Conservation (phyloP, 106 monocot species). For the Dendrobium nobile region DNA sequence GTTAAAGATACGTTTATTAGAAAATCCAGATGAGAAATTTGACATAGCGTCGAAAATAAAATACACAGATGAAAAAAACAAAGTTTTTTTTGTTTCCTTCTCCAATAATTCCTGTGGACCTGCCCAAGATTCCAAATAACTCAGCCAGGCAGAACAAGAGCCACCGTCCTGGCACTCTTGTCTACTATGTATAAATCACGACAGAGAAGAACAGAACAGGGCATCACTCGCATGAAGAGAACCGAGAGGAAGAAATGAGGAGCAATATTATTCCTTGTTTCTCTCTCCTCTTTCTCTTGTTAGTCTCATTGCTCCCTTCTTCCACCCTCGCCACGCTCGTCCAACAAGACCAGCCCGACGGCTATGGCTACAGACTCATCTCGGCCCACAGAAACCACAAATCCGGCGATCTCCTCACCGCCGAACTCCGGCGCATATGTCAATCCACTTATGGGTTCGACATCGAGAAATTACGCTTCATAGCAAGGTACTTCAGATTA, state of each 20-base stretch:
- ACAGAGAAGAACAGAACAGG: too few relatives aligned
- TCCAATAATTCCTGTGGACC: too few relatives aligned
- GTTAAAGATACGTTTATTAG: too few relatives aligned
- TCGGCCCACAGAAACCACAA: conserved; percentile 11
- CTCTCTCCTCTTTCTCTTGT: not conserved
- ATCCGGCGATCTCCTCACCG: conserved; percentile 26
- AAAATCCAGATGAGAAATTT: too few relatives aligned
- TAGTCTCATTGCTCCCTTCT: not conserved
- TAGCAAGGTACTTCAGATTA: conserved; percentile 26
- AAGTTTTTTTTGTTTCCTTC: too few relatives aligned
- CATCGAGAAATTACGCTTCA: conserved; percentile 28
- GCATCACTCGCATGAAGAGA: not conserved
- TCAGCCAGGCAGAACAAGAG: too few relatives aligned
- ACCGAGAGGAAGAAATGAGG: not conserved
- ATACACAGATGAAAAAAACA: too few relatives aligned
- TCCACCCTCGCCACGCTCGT: not conserved
- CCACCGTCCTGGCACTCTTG: too few relatives aligned
- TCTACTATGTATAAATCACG: too few relatives aligned
- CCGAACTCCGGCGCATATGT: conserved; percentile 22
- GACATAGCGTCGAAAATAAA: too few relatives aligned
- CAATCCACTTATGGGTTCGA: conserved; percentile 34
- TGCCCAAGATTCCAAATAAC: too few relatives aligned
- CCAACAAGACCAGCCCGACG: not conserved
- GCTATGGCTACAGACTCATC: conserved; percentile 32
- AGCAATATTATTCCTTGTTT: not conserved